Conservation (phyloP, 805 yeast species). For the Teunomyces gatunensis region DNA sequence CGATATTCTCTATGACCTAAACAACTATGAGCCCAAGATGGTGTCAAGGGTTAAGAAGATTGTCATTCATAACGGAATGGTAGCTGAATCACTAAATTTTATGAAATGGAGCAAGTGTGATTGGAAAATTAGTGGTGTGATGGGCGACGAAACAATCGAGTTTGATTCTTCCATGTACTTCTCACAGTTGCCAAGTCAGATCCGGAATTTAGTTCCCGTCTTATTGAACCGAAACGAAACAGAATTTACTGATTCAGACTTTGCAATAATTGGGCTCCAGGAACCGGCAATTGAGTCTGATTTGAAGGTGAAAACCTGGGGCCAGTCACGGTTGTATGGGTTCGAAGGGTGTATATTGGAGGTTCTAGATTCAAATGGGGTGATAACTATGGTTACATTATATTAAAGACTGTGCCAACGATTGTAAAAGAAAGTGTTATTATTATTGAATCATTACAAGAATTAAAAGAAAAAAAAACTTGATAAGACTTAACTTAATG, state of each 20-base stretch:
- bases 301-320: conserved; percentile 35
- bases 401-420: conserved; percentile 11
- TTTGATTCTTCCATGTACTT: conserved; percentile 32
- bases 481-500: not conserved
- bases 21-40: conserved; percentile 10
- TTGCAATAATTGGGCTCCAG: conserved; percentile 26
- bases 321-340: conserved; percentile 43
- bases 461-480: not conserved
- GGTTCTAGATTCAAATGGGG: conserved; percentile 36
- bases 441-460: not conserved
- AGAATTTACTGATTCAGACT: conserved; percentile 38
- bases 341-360: conserved; percentile 41
- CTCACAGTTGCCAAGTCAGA: conserved; percentile 22
- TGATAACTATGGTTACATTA: conserved; percentile 36
- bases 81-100: conserved; percentile 51
- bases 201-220: conserved; percentile 27
- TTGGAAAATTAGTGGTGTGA: conserved; percentile 33
- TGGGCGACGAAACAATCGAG: conserved; percentile 6
- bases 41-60: conserved; percentile 37
- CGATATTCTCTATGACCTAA: conserved; percentile 50
- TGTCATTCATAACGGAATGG: conserved; percentile 50
- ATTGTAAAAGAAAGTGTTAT: not conserved
- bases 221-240: conserved; percentile 38
- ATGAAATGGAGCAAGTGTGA: conserved; percentile 52
- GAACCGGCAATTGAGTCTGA: conserved; percentile 9